Evolutionary conservation across 768 basidiomycete species (phyloP).

Genomic region (Boletus sp.): DNA sequence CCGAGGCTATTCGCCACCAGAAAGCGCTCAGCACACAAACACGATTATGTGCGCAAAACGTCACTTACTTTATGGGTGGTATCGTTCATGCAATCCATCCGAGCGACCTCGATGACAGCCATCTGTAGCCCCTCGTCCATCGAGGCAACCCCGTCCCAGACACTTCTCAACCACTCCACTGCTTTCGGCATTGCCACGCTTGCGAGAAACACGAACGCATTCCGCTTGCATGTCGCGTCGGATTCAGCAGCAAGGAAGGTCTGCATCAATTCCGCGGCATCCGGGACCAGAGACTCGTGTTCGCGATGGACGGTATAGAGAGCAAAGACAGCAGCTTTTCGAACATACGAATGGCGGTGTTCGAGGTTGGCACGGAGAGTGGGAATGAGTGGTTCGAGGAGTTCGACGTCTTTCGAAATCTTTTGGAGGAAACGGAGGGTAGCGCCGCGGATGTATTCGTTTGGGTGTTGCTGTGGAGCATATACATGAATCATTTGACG

Average conservation of each 20-base stretch:
- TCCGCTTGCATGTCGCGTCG: conserved; percentile 94
- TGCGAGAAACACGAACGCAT: conserved; percentile 94
- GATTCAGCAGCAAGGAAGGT: conserved; percentile 95
- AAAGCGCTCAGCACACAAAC: conserved; percentile 3
- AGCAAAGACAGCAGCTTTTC: conserved; percentile 98
- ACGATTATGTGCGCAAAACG: neutral
- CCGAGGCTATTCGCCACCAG: conserved; percentile 54
- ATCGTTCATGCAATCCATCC: conserved; percentile 84
- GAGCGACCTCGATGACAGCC: conserved; percentile 90
- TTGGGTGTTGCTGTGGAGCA: conserved; percentile 84
- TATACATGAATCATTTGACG: neutral
- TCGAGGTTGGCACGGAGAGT: conserved; percentile 92
- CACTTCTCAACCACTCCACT: conserved; percentile 83
- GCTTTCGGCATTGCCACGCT: conserved; percentile 85
- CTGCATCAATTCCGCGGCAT: conserved; percentile 92
- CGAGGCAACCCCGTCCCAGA: conserved; percentile 76
- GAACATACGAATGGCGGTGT: conserved; percentile 95
- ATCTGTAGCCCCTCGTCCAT: conserved; percentile 95
- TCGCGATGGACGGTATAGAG: conserved; percentile 92
- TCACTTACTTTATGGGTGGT: conserved; percentile 72
- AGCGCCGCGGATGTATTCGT: conserved; percentile 99
- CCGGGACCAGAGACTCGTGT: conserved; percentile 92
- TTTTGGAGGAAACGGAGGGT: conserved; percentile 96
- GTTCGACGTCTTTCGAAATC: conserved; percentile 86
- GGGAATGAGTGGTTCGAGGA: conserved; percentile 93